phyloP scores from a whole-genome alignment of 768 basidiomycete genomes.

The Dentipellis fragilis region DNA sequence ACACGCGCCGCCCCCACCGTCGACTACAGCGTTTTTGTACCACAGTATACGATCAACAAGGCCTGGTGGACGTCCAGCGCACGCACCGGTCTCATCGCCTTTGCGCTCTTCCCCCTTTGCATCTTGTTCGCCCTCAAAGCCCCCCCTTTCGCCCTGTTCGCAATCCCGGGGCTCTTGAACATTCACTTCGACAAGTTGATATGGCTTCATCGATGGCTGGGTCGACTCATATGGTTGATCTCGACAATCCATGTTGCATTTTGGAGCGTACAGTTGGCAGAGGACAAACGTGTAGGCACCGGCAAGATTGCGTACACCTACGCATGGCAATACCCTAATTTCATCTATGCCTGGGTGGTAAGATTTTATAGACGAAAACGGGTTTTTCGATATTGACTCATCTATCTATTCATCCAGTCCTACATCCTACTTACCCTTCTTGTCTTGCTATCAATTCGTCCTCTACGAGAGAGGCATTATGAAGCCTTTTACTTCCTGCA shows the following conservation, averaged over 20 bases:
- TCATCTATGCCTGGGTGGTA: conserved; percentile 54
- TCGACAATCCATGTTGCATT: conserved; percentile 48
- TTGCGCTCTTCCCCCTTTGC: conserved; percentile 61
- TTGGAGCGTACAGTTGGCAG: conserved; percentile 60
- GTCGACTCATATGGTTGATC: conserved; percentile 58
- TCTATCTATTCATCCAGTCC: conserved; percentile 29
- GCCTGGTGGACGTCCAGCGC: conserved; percentile 65
- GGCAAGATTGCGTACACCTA: conserved; percentile 35
- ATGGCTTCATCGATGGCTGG: conserved; percentile 62
- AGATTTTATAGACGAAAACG: conserved; percentile 13
- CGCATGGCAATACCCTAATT: conserved; percentile 50
- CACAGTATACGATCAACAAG: conserved; percentile 54
- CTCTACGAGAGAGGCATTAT: conserved; percentile 43
- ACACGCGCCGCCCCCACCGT: not conserved
- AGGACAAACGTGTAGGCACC: conserved; percentile 35
- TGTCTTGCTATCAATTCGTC: conserved; percentile 37
- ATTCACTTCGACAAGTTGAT: conserved; percentile 71
- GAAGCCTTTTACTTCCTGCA: conserved; percentile 62
- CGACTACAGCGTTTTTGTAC: conserved; percentile 26
- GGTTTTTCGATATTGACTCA: not conserved
- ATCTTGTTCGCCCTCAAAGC: conserved; percentile 63
- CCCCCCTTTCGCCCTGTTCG: conserved; percentile 63
- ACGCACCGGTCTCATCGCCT: conserved; percentile 59
- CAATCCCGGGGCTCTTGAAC: conserved; percentile 49
- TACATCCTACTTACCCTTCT: conserved; percentile 45